Evolutionary conservation across 2,329 filamentous ascomycete genomes (phyloP).

Genomic region (Arthrobotrys entomopaga): DNA sequence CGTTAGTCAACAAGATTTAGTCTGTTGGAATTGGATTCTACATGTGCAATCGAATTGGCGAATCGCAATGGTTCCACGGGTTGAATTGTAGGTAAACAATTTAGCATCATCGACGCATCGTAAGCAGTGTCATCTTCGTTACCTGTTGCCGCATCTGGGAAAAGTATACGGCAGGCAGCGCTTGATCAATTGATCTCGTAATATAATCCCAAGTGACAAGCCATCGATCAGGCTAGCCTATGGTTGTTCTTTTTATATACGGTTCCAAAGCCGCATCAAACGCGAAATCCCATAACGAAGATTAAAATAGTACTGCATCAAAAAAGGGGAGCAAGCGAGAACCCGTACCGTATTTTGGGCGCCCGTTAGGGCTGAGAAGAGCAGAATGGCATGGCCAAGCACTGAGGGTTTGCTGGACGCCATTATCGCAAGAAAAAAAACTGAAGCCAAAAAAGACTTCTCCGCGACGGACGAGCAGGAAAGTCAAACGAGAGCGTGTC

Average conservation of each 20-base stretch:
- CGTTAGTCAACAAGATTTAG: conserved; percentile 10
- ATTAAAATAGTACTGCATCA: conserved; percentile 1
- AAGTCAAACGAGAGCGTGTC: conserved; percentile 10
- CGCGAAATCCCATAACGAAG: neutral
- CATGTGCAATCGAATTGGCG: conserved; percentile 27
- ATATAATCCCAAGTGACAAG: conserved; percentile 4
- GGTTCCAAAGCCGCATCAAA: neutral
- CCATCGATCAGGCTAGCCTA: conserved; percentile 27
- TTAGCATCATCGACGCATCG: neutral
- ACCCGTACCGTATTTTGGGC: conserved; percentile 52
- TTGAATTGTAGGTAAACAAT: neutral
- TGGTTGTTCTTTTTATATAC: conserved; percentile 7
- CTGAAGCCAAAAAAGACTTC: conserved; percentile 27
- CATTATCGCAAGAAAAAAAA: conserved; percentile 39
- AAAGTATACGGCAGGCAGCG: conserved; percentile 33
- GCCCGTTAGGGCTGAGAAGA: conserved; percentile 54
- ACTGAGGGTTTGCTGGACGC: conserved; percentile 37
- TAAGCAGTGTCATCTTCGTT: neutral
- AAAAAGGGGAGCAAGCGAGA: conserved; percentile 43
- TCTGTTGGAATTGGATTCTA: conserved; percentile 7
- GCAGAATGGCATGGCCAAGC: conserved; percentile 52
- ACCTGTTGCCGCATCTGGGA: conserved; percentile 32
- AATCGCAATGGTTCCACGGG: conserved; percentile 9
- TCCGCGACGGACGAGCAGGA: conserved; percentile 24
- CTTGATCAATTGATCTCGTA: conserved; percentile 4